Evolutionary conservation across 441 rosid species (phyloP).

Genomic region (Codiaeum variegatum): DNA sequence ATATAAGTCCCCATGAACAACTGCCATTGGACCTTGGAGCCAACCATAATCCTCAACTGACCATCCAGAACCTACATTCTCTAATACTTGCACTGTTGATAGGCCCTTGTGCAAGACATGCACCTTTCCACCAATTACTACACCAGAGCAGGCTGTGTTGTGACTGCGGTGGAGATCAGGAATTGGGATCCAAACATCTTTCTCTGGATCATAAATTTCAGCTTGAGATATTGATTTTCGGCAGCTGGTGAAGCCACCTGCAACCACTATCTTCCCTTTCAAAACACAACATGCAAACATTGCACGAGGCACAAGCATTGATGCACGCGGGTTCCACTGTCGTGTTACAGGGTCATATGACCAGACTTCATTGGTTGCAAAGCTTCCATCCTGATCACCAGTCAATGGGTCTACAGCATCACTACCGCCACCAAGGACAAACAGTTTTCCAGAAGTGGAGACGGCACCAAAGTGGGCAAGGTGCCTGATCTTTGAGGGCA

Average conservation of each 20-base stretch:
- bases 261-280: constrained; percentile 80
- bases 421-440: constrained; percentile 91
- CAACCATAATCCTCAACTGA: constrained; percentile 67
- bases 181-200: constrained; percentile 65
- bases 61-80: constrained; percentile 57
- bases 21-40: constrained; percentile 91
- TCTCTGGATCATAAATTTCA: constrained; percentile 80
- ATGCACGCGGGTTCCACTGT: constrained; percentile 53
- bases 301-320: constrained; percentile 93
- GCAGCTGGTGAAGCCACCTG: constrained; percentile 90
- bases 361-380: constrained; percentile 92
- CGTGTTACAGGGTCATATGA: constrained; percentile 68
- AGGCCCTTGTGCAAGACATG: constrained; percentile 89
- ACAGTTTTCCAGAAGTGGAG: constrained; percentile 58
- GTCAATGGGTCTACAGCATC: constrained; percentile 88
- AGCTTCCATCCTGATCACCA: constrained; percentile 90
- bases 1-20: constrained; percentile 59
- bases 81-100: constrained; percentile 79
- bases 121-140: constrained; percentile 61
- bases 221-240: constrained; percentile 85
- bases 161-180: constrained; percentile 84
- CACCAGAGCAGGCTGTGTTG: constrained; percentile 82
- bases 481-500: constrained; percentile 80
- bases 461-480: constrained; percentile 81
- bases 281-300: constrained; percentile 89